Base-by-base conservation (phyloP, 352 stramenopile genomes). In the Globisporangium middletonii region DNA sequence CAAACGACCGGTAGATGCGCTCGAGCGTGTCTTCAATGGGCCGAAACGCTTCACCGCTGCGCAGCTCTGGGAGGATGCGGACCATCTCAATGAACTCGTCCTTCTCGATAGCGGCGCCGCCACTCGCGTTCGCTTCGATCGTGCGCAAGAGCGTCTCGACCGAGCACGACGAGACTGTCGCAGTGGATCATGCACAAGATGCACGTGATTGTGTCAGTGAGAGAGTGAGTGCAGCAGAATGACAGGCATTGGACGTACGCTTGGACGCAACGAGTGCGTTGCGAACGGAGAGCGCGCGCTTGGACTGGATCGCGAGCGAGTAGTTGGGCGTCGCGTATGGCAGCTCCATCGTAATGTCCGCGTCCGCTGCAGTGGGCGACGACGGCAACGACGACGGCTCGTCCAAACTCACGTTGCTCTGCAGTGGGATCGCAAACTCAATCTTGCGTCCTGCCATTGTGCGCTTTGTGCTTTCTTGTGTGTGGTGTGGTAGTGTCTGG, bases 191-290 rank as follows among this genome's bases (percentile, higher is more conserved):
- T 16, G 0, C 50, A 35, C 37, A 49, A 41, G 38, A 26, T 1
- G 45, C n/a, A 33, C 6, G 45, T 30, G 45, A 33, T 6, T 19
- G 18, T 18, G 45, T 16, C 18, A 48, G 19, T 15, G 37, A 6
- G 47, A 51, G 5, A 38, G 48, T 15, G 42, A 37, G 1, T 12
- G 19, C 23, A 26, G 16, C 23, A 27, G 15, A 13, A 41, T 12
- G 5, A 37, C 48, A 7, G 11, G 19, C 27, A 45, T 7, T 11
- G 11, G 1, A 71, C 63, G 35, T 60, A 81, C 72, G 51, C 18
- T 87, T 83, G 1, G 77, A 81, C 4, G 72, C 81, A 16, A 92
- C 76, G 4, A 94, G 72, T 12, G 83, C 77, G 48, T 94, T 90
- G 55, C 72, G 76, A 50, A 92, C 71, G 26, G 65, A 48, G 65